phyloP scores from a whole-genome alignment of 768 basidiomycete genomes.

The Rhodocollybia butyracea region DNA sequence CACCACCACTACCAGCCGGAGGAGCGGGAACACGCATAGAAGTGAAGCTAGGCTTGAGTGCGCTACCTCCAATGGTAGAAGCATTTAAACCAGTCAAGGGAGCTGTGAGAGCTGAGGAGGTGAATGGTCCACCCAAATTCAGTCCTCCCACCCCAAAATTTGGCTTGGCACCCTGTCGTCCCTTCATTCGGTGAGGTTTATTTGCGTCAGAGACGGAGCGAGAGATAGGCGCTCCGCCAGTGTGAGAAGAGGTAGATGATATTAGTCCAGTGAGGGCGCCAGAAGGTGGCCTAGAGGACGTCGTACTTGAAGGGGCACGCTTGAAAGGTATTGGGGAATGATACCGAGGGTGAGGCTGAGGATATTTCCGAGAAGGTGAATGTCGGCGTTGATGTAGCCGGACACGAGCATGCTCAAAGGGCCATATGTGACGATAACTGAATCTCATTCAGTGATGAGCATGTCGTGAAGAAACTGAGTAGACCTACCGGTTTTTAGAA shows the following conservation, averaged over 20 bases:
- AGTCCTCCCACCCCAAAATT: not conserved
- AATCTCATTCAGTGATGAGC: not conserved
- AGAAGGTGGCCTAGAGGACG: not conserved
- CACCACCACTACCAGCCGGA: conserved; percentile 1
- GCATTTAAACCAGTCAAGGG: not conserved
- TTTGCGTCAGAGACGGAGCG: not conserved
- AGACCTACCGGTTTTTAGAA: conserved; percentile 76
- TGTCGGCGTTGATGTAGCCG: conserved; percentile 43
- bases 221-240: not conserved
- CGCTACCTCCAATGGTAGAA: not conserved
- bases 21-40: not conserved
- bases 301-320: not conserved
- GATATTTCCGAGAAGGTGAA: not conserved
- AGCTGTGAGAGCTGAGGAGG: not conserved
- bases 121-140: not conserved
- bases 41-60: conserved; percentile 2
- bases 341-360: conserved; percentile 11
- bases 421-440: conserved; percentile 94
- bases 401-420: conserved; percentile 93
- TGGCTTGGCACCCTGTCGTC: not conserved
- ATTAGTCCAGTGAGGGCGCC: conserved; percentile 6
- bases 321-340: not conserved
- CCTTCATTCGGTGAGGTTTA: not conserved
- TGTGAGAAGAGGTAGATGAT: not conserved
- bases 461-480: not conserved